Base-by-base conservation (phyloP, 1,284 basidiomycete genomes). In the Ceratobasidium sp. region DNA sequence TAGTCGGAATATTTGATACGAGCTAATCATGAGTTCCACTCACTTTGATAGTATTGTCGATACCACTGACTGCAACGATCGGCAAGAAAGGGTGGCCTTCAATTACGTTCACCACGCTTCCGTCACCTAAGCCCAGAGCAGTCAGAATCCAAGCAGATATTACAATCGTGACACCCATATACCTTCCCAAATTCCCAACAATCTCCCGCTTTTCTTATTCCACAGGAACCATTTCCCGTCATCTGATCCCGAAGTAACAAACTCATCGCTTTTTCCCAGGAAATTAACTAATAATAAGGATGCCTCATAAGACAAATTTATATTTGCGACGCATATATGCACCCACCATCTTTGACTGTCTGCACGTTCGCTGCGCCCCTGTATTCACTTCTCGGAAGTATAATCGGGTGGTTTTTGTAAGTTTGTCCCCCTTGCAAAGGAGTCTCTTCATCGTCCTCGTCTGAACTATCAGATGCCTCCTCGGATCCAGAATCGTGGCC, bases 341-440 rank as follows among this genome's bases (percentile, higher is more conserved):
- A 75, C 87, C 76, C 73, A 91, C 93, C 91, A 77, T 97, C 95
- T 78, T 97, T 98, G 67, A 95, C 86, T 0, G 95, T 98, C 72
- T 88, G 87, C 2, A 89, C 80, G 77, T 97, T 98, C 71, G 87
- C 85, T 44, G 89, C 87, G 1, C 95, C 95, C 25, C 77, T 76
- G 77, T 85, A 97, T 8, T 83, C 82, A 66, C 77, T 77, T 29
- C 85, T 83, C n/a, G 95, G 93, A 67, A 84, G 79, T 59, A 96
- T 79, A 39, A 87, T 76, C 1, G 91, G 87, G 1, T 87, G 29
- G 57, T 72, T 70, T 76, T 79, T 52, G 25, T 54, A 53, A 27
- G 53, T 47, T 19, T 27, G 79, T 68, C 77, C 74, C 73, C 69
- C 78, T 54, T 27, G 47, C 9, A 50, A 21, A 69, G 66, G 36